Evolutionary conservation across 1,284 basidiomycete genomes (phyloP), one percentile per base, ranked within the genome.

Genomic region (Prillingera fragicola): DNA sequence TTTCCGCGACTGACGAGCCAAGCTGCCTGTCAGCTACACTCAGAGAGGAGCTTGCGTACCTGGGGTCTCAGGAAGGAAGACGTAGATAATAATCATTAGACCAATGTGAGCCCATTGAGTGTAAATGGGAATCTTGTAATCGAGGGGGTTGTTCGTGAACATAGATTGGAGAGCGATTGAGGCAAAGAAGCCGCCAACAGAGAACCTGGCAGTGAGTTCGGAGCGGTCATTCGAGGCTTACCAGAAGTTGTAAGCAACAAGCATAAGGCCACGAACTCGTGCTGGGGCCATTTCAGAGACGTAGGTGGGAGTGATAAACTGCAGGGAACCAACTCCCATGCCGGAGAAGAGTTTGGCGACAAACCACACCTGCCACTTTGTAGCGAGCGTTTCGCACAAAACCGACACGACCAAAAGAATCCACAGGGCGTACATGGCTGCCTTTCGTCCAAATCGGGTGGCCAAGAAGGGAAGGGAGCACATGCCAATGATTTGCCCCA

Each of bases 51-150:
- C 31, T 28, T 12, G n/a, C n/a, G n/a, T n/a, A 37, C 23, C 18
- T n/a, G 26, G 22, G 1, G 15, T 14, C 35, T 37, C 34, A 19
- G 62, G 62, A 4, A 64, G 31, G 42, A 60, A 37, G 35, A 60
- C 21, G 46, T 52, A 62, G 41, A 64, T 57, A 40, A 56, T 40
- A 13, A 56, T 33, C 50, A 62, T 55, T 27, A 52, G 14, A 7
- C 54, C 58, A 47, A 60, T 55, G 29, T 57, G 51, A 10, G 38
- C 56, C 56, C 56, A 62, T 41, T 64, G 57, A 9, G 57, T 56
- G 48, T 56, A 56, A 38, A 64, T 59, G 3, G 52, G 48, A 8
- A 26, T 40, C 8, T 55, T 48, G 42, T 57, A 64, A 38, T 55
- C 50, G 41, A 38, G 28, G 0, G 62, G 56, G 14, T 48, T 21